A percentile compares a stretch with the other conserved stretches of the same genome.
phyloP scores from a whole-genome alignment of 192 early-diverging fungal genomes.

The Haplosporangium gracile region DNA sequence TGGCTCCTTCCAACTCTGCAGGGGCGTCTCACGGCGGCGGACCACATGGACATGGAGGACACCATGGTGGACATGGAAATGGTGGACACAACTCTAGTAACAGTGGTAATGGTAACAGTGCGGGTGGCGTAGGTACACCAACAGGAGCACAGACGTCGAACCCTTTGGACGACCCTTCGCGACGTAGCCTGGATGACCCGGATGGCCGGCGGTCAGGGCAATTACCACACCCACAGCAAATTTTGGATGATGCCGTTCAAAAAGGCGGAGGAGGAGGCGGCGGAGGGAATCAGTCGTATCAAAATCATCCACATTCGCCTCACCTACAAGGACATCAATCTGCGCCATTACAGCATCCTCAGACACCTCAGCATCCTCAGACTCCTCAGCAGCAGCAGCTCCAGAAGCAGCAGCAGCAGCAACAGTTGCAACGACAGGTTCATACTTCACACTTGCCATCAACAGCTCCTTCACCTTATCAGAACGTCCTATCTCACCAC shows the following conservation, averaged over 20 bases:
- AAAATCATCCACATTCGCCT: conserved; percentile 23
- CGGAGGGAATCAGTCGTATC: conserved; percentile 8
- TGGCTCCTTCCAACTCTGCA: background rate
- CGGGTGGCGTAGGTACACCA: conserved; percentile 22
- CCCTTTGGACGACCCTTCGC: conserved; percentile 27
- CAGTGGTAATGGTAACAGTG: background rate
- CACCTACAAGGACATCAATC: conserved; percentile 17
- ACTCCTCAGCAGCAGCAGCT: conserved; percentile 17
- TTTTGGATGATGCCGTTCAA: conserved; percentile 42
- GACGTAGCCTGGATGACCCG: conserved; percentile 27
- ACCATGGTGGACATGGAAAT: conserved; percentile 7
- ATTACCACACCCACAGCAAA: conserved; percentile 49
- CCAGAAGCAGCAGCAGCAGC: conserved; percentile 22
- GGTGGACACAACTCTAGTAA: background rate
- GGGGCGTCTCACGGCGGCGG: background rate
- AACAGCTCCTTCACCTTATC: conserved; percentile 2
- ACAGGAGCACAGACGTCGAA: conserved; percentile 20
- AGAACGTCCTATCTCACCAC: conserved; percentile 10
- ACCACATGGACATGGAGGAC: conserved; percentile 2
- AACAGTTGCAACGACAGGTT: conserved; percentile 13
- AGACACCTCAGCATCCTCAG: conserved; percentile 9
- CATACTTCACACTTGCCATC: conserved; percentile 13
- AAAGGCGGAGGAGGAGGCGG: conserved; percentile 6
- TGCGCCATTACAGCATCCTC: conserved; percentile 10
- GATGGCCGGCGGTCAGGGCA: conserved; percentile 14